Conservation (phyloP, 2,329 filamentous ascomycete species). For the Aspergillus latus region DNA sequence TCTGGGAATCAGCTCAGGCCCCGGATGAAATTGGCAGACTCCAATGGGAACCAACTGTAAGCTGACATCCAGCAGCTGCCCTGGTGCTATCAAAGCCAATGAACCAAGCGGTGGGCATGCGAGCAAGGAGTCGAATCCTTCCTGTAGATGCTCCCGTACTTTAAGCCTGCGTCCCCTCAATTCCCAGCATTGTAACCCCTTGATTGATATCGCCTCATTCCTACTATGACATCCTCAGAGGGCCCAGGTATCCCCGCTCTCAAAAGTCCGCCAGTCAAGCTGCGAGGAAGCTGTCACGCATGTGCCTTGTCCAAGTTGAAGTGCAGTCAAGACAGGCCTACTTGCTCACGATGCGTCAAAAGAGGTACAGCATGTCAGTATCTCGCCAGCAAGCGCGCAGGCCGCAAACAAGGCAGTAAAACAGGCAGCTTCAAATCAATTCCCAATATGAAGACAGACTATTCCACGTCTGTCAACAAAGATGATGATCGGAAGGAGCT, state of each 20-base stretch:
- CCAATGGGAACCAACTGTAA: background rate
- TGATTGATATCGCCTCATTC: background rate
- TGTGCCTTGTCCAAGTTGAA: constrained; percentile 12
- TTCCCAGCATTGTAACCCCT: background rate
- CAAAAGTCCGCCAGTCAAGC: constrained; percentile 2
- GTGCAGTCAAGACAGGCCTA: constrained; percentile 13
- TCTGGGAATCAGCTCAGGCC: background rate
- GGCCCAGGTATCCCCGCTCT: background rate
- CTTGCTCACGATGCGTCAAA: constrained; percentile 7
- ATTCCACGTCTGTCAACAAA: background rate
- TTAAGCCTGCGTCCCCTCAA: background rate
- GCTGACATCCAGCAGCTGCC: background rate
- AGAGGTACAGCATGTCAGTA: constrained; percentile 9
- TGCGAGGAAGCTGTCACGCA: constrained; percentile 9
- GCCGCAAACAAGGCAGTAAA: constrained; percentile 9
- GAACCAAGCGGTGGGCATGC: background rate
- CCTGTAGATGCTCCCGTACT: background rate
- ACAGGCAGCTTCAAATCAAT: background rate
- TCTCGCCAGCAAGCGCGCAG: constrained; percentile 8
- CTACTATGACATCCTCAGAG: background rate
- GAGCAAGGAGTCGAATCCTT: constrained; percentile 3
- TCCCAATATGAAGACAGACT: background rate
- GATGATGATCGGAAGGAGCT: background rate
- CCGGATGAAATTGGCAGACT: background rate
- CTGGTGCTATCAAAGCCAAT: background rate